phyloP scores from a whole-genome alignment of 2,329 filamentous ascomycete genomes.

The Celoporthe dispersa region DNA sequence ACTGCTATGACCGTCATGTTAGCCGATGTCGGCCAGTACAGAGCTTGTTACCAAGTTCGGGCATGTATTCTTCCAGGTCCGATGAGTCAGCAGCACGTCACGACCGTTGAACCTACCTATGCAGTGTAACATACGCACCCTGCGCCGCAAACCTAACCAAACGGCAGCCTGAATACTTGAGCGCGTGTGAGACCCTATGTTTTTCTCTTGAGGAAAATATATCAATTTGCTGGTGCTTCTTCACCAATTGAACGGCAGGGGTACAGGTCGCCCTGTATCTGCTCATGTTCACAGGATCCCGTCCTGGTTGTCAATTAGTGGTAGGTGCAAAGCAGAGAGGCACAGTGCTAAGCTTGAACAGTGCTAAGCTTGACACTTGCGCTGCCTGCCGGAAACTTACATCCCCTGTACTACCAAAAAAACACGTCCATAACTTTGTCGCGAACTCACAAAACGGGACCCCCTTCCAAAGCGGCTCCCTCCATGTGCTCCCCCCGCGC shows the following conservation, averaged over 20 bases:
- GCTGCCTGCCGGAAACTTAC: not conserved
- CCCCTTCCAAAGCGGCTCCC: constrained; percentile 28
- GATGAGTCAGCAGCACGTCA: not conserved
- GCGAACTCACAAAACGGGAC: not conserved
- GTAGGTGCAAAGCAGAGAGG: not conserved
- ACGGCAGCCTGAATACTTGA: no score
- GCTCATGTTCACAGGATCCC: no score
- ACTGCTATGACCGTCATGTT: not conserved
- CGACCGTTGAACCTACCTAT: not conserved
- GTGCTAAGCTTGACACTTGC: not conserved
- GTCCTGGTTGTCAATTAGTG: no score
- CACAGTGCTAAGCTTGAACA: not conserved
- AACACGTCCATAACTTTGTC: not conserved
- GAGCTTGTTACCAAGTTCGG: not conserved
- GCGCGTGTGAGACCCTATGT: no score
- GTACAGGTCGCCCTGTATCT: no score
- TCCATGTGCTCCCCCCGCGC: constrained; percentile 22
- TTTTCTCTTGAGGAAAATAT: no score
- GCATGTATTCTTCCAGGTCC: not conserved
- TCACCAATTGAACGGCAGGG: no score
- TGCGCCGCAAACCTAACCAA: no score
- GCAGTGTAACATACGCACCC: not conserved
- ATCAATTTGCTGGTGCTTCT: no score
- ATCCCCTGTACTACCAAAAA: not conserved
- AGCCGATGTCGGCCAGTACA: not conserved